These are phyloP conservation scores for Dryas alaskensis DNA, from an alignment of 306 rosid genomes.

Conservation along the genomic window DNA sequence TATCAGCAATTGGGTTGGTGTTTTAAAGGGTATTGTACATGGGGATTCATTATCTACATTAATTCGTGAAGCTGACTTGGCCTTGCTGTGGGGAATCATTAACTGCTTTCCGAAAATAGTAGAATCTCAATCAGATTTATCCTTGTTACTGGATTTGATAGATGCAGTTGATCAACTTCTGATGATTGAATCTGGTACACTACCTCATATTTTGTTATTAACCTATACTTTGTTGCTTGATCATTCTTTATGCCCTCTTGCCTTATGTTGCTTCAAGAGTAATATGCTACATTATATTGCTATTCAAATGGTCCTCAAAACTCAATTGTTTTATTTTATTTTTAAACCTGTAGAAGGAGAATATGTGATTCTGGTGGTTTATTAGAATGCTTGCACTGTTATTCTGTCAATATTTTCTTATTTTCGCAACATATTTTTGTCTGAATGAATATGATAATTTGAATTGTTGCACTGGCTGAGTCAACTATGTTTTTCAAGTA, in stretches of 20 bases:
- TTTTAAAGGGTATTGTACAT: conserved; percentile 35
- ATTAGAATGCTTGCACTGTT: background rate
- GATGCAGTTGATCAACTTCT: conserved; percentile 58
- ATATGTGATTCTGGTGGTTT: background rate
- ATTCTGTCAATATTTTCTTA: background rate
- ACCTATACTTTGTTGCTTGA: conserved; percentile 8
- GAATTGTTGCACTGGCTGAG: background rate
- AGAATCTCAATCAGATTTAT: conserved; percentile 35
- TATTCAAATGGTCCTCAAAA: background rate
- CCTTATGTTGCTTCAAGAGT: background rate
- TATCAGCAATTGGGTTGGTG: conserved; percentile 39
- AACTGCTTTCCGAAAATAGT: conserved; percentile 63
- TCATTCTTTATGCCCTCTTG: conserved; percentile 1
- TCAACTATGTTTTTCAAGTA: background rate
- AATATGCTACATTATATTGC: background rate
- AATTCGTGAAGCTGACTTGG: conserved; percentile 50
- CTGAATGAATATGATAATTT: background rate
- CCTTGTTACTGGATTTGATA: conserved; percentile 53
- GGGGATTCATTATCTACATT: conserved; percentile 30
- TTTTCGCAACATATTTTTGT: background rate
- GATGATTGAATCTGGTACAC: conserved; percentile 48
- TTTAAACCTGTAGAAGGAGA: background rate
- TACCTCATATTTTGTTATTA: conserved; percentile 19
- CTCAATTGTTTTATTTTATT: background rate
- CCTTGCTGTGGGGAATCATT: conserved; percentile 71